Base-by-base conservation (phyloP, 257 asterid genomes). In the Galeopsis tetrahit region DNA sequence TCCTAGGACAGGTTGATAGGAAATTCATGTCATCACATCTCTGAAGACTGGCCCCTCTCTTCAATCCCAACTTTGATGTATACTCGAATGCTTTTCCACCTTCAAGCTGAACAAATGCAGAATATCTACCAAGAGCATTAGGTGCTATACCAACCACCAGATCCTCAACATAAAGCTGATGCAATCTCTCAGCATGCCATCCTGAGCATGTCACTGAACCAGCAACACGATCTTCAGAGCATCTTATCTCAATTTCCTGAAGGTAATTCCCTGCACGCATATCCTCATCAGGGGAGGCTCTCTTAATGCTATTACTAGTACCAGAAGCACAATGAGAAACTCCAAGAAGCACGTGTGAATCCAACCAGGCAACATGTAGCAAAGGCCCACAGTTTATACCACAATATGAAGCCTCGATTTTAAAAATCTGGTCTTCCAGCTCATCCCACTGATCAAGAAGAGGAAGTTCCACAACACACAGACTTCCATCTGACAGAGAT, bases 391-490 rank as follows among this genome's bases (percentile, higher is more conserved):
- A 63, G 51, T 70, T 75, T 43, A 74, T 51, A 75, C 72, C 87
- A 77, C 79, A 77, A 65, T 81, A 71, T 48, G 83, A 76, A 76
- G 92, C 79, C 75, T 92, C 96, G 38, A 90, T 78, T 78, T 72
- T 72, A 71, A 92, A 79, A 68, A 77, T 78, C 70, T 80, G 83
- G 64, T 90, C 92, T 84, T 95, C 99, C 75, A 95, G 85, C 73
- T 86, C 97, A 77, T 95, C 99, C 99, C 97, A 92, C 72, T 81
- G 82, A 79, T 89, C 87, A 75, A 87, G 81, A 52, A 75, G 79
- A 51, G 99, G 98, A 77, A 95, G 89, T 85, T 90, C 97, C 74
- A 83, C 87, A 53, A 92, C 60, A 75, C 93, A 83, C 81, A 95
- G 82, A 74, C 91, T 87, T 74, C 97, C 97, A 83, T 95, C 95